phyloP scores from a whole-genome alignment of 768 basidiomycete species.

The Suillus paluster region DNA sequence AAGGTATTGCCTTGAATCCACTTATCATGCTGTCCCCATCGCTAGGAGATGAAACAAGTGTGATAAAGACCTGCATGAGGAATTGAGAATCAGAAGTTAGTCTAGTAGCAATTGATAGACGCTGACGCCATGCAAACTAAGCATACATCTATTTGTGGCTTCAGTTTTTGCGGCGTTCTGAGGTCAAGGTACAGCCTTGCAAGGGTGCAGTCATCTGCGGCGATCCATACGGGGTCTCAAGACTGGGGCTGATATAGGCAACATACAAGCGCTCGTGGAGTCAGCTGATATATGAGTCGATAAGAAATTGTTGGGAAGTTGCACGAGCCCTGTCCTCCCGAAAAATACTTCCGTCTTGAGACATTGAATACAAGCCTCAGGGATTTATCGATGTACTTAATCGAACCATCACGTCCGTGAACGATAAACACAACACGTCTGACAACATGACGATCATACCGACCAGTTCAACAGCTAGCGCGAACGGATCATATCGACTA shows the following conservation, averaged over 20 bases:
- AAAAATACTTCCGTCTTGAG: neutral
- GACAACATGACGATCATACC: neutral
- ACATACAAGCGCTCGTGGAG: neutral
- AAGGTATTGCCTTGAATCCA: neutral
- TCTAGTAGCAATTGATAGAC: neutral
- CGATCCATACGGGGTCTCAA: neutral
- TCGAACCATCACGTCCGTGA: neutral
- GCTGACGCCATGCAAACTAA: neutral
- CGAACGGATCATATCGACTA: neutral
- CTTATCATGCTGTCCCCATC: neutral
- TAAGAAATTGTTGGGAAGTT: neutral
- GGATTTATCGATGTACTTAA: too few relatives aligned
- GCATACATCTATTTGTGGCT: neutral
- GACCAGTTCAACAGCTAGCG: neutral
- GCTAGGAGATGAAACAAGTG: neutral
- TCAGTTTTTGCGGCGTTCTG: neutral
- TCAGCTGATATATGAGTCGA: neutral
- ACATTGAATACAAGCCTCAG: neutral
- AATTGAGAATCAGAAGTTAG: too few relatives aligned
- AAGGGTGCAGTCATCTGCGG: neutral
- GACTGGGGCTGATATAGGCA: neutral
- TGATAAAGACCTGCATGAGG: neutral
- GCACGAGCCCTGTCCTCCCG: too few relatives aligned
- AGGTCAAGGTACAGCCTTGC: neutral
- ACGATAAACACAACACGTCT: neutral